These are phyloP conservation scores for Spizellomyces punctatus DNA, from an alignment of 192 early-diverging fungal species.

Conservation along the genomic window DNA sequence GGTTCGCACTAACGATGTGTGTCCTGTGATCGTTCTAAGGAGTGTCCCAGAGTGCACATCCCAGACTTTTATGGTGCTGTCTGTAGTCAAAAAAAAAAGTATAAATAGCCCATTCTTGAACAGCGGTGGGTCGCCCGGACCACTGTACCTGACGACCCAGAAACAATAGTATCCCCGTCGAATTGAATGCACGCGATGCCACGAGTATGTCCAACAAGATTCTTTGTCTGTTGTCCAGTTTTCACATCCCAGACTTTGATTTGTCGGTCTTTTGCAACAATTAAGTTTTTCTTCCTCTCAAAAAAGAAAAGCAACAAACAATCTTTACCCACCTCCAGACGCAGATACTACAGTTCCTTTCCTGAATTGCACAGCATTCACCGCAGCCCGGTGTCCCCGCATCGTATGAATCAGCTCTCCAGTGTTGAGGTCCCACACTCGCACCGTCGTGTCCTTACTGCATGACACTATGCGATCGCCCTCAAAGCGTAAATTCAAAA, in stretches of 20 bases:
- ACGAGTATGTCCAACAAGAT: conserved; percentile 73
- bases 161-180: conserved; percentile 80
- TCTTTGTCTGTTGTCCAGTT: conserved; percentile 66
- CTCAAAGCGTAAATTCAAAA: conserved; percentile 55
- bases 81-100: conserved; percentile 22
- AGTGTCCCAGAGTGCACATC: conserved; percentile 58
- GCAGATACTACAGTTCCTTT: conserved; percentile 38
- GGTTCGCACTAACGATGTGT: conserved; percentile 73
- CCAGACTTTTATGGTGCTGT: conserved; percentile 81
- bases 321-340: conserved; percentile 26
- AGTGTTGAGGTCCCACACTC: conserved; percentile 75
- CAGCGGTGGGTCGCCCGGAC: conserved; percentile 5
- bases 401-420: conserved; percentile 60
- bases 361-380: conserved; percentile 72
- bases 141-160: conserved; percentile 70
- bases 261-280: conserved; percentile 54
- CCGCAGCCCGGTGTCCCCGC: conserved; percentile 70
- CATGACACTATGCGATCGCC: conserved; percentile 41
- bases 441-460: conserved; percentile 57
- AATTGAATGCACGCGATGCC: conserved; percentile 91
- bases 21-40: conserved; percentile 56
- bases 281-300: conserved; percentile 39
- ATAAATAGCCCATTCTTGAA: not conserved
- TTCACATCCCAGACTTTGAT: conserved; percentile 82
- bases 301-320: conserved; percentile 32